These are phyloP conservation scores for Cyclotella choctawhatcheeana DNA, from an alignment of 108 stramenopile genomes.

Conservation along the genomic window DNA sequence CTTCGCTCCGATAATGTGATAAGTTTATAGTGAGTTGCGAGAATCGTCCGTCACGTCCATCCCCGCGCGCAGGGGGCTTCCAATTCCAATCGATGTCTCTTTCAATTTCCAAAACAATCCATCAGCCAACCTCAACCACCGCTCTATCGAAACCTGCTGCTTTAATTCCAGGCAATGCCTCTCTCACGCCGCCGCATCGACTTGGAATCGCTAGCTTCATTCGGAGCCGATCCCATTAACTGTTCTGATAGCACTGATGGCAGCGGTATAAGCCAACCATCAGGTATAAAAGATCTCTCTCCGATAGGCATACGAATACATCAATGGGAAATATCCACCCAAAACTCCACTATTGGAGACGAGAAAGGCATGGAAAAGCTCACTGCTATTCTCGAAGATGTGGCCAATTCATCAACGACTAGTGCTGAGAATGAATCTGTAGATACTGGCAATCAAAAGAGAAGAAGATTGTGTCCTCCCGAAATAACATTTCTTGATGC, in stretches of 20 bases:
- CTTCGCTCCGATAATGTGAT: too few relatives aligned
- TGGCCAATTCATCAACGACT: constrained; percentile 11
- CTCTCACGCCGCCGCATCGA: constrained; percentile 17
- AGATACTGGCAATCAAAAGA: neutral
- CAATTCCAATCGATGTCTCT: too few relatives aligned
- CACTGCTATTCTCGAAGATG: constrained; percentile 29
- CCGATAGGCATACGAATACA: constrained; percentile 31
- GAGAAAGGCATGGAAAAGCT: constrained; percentile 35
- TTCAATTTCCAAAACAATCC: too few relatives aligned
- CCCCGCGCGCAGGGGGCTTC: too few relatives aligned
- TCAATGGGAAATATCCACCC: constrained; percentile 40
- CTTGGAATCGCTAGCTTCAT: neutral
- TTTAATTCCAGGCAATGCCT: constrained; percentile 3
- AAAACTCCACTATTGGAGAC: constrained; percentile 47
- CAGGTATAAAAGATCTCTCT: neutral
- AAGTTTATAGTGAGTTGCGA: too few relatives aligned
- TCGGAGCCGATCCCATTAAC: constrained; percentile 10
- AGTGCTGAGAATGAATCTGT: too few relatives aligned
- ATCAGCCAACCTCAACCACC: too few relatives aligned
- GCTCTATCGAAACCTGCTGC: neutral
- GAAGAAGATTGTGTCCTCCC: constrained; percentile 59
- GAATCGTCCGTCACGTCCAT: too few relatives aligned
- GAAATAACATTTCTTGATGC: constrained; percentile 81
- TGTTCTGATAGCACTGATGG: neutral
- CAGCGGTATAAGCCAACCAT: neutral